Base-by-base conservation (phyloP, 441 rosid species). In the Populus tomentosa region DNA sequence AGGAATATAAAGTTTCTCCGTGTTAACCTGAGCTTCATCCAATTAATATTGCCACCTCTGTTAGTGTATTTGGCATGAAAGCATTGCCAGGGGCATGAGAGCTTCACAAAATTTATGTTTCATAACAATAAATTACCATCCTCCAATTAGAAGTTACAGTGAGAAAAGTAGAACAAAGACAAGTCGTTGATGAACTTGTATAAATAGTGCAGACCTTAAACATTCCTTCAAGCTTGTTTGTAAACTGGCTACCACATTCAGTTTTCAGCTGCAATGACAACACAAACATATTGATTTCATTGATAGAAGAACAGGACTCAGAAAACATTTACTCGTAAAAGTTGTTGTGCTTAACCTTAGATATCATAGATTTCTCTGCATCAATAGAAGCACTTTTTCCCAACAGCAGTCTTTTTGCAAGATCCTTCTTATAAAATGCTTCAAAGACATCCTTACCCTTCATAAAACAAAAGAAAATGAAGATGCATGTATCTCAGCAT, bases 171-270 rank as follows among this genome's bases (percentile, higher is more conserved):
- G 71, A 28, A 28, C 35, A 35, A 23, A 8, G 21, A 53, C 38
- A 10, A 35, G 24, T 59, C 67, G 4, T 38, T 21, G 30, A 26
- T 7, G 38, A 66, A 33, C 26, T 56, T n/a, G 33, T 36, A 23
- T 71, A 30, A 7, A 35, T 4, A 26, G 65, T 24, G 32, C 79
- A 36, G 32, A 92, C 99, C 99, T 94, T 96, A 83, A 96, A 96
- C 99, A 96, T 96, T 82, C 99, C 99, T 74, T 96, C 99, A 59
- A 96, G 99, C 79, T 96, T 96, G 87, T 94, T 96, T 9, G 99
- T 96, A 81, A 96, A 96, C 83, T 96, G 99, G 79, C 99, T 94
- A 73, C 99, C 99, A 85, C 99, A 96, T 88, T 96, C 99, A 0
- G 95, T 96, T 89, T 96, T 96, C 70, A 96, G 89, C 99, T 96